These are phyloP conservation scores for Periconia sp. DNA, from an alignment of 2,329 filamentous ascomycete genomes.

Conservation along the genomic window DNA sequence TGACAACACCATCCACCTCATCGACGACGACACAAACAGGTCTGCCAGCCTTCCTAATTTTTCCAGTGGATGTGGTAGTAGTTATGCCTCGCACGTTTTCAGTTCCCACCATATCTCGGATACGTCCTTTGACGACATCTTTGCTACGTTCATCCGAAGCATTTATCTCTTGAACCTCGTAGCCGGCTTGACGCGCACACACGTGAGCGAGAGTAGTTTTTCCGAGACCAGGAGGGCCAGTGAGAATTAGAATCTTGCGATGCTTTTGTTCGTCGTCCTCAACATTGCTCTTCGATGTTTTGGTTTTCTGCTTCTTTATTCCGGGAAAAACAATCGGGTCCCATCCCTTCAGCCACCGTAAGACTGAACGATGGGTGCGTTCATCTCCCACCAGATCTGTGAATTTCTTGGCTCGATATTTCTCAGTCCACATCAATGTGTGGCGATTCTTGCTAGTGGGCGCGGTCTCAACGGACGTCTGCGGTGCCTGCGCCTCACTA, in stretches of 20 bases:
- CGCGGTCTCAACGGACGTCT: slow-evolving; percentile 44
- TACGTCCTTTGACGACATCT: slow-evolving; percentile 86
- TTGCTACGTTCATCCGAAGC: slow-evolving; percentile 92
- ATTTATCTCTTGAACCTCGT: slow-evolving; percentile 96
- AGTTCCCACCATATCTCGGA: slow-evolving; percentile 88
- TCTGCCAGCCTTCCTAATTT: slow-evolving; percentile 71
- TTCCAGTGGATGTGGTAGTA: slow-evolving; percentile 53
- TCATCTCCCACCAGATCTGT: slow-evolving; percentile 95
- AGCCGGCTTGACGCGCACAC: slow-evolving; percentile 91
- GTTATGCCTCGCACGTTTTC: slow-evolving; percentile 83
- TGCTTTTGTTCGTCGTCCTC: slow-evolving; percentile 73
- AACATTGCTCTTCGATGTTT: slow-evolving; percentile 47
- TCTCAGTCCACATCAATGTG: slow-evolving; percentile 88
- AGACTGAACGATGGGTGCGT: slow-evolving; percentile 83
- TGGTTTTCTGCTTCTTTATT: slow-evolving; percentile 60
- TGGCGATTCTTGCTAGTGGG: slow-evolving; percentile 30
- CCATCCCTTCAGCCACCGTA: slow-evolving; percentile 94
- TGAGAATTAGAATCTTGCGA: slow-evolving; percentile 84
- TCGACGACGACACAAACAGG: slow-evolving; percentile 94
- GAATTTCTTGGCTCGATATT: slow-evolving; percentile 90
- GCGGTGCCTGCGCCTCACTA: slow-evolving; percentile 24
- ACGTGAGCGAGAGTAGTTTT: slow-evolving; percentile 97
- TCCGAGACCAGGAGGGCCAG: slow-evolving; percentile 87
- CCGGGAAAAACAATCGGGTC: slow-evolving; percentile 90
- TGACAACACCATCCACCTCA: slow-evolving; percentile 92